Evolutionary conservation across 1,284 basidiomycete species (phyloP), one percentile per base, ranked within the genome.

Genomic region (Puccinia coronata): DNA sequence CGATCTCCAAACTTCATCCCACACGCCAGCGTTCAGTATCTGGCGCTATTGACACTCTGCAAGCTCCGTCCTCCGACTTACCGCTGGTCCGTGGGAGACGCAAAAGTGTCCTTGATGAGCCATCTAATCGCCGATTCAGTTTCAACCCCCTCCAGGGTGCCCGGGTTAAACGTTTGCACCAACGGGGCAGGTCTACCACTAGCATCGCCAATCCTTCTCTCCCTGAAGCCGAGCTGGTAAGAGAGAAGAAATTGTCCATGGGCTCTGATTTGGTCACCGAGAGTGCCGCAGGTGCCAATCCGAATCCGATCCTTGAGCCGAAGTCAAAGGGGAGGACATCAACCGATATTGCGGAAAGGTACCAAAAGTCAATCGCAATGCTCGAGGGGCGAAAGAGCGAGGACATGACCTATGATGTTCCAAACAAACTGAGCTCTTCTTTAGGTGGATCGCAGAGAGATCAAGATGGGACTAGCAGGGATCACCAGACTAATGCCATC

Each of bases 261-360:
- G 23, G 49, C 49, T 31, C 41, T 31, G 67, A 70, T 28, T 18
- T 28, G 11, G 18, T 11, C 67, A 2, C 41, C 43, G 49, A 70
- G 25, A 67, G 63, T 41, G n/a, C 43, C 36, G 41, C 47, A 16
- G 65, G 23, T 36, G 23, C 5, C 47, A 43, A 25, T 34, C 69
- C 41, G 47, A 39, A 28, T 55, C 3, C 8, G 47, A 51, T 51
- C 43, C 12, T 25, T 51, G 70, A 73, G 36, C 34, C 49, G 18
- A 79, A 79, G 34, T 31, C 55, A 25, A 73, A 72, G 47, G 59
- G 53, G 23, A 51, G 78, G 31, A 80, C 78, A 51, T 80, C 78
- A 43, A 57, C 67, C 31, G 78, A 80, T 71, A 80, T 80, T 25
- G 78, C 69, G 20, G 51, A 80, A 51, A 51, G 78, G 31, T 80